Evolutionary conservation across 2,329 filamentous ascomycete species (phyloP), one percentile per base, ranked within the genome.

Genomic region (Elsinoe australis): DNA sequence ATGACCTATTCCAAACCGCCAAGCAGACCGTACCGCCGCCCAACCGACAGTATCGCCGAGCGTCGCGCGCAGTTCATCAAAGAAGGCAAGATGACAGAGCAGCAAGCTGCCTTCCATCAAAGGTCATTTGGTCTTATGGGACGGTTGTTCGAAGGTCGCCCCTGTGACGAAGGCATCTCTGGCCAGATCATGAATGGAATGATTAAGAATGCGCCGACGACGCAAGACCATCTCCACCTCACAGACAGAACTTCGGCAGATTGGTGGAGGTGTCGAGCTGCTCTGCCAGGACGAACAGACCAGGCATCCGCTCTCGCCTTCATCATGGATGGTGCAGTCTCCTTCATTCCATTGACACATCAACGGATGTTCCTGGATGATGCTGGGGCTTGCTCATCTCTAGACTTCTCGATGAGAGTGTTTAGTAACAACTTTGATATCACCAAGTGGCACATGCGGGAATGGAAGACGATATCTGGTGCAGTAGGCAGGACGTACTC

Each of bases 331-430:
- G 67, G 62, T 0, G 69, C 59, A 0, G 53, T 75, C 3, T 58
- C 69, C 0, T 74, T 75, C 29, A 26, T 68, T 1, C 70, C 72
- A 0, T 52, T 76, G 42, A 60, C 58, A 1, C 71, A 72, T 45
- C 64, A 59, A 44, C 62, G 70, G 7, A 55, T 65, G 59, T 70
- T 64, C 54, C 61, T 74, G 29, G 64, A 69, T 1, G 71, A 75
- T 29, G 62, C 62, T 0, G 64, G 54, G 5, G 70, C 71, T 2
- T 72, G 67, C 45, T 69, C 67, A 2, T 69, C 64, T 7, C 54
- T 76, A n/a, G 73, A 76, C 53, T 76, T 76, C 56, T 67, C 74
- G 3, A 49, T 76, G 49, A 60, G 73, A 0, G 53, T 72, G 5
- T 70, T 72, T 51, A 58, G 56, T 1, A 64, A 61, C 0, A 61